Conservation (phyloP, 768 basidiomycete species). For the Boletus bicolor region DNA sequence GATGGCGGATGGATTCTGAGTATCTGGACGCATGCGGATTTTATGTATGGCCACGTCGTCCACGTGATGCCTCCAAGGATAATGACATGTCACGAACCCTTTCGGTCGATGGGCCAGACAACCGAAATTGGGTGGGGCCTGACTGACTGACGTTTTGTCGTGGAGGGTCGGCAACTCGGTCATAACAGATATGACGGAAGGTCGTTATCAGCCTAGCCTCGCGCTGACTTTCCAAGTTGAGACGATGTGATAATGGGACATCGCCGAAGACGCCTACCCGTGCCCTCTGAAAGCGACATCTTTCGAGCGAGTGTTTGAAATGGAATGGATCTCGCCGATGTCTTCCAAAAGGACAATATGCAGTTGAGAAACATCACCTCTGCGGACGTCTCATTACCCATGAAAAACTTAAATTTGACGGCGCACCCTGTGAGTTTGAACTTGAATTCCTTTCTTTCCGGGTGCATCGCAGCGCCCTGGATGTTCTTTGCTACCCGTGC, state of each 20-base stretch:
- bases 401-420: neutral
- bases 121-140: neutral
- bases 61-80: slow-evolving; percentile 14
- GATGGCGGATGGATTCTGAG: neutral
- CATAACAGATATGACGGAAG: neutral
- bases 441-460: neutral
- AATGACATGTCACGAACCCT: neutral
- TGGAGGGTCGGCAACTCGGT: neutral
- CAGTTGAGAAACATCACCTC: neutral
- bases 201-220: neutral
- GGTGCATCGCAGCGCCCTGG: neutral
- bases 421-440: neutral
- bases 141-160: neutral
- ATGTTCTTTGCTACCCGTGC: neutral
- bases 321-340: neutral
- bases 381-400: neutral
- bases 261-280: neutral
- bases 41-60: slow-evolving; percentile 13
- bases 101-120: neutral
- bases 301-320: neutral
- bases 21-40: neutral
- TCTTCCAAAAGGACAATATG: neutral
- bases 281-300: neutral
- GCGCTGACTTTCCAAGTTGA: neutral
- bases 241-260: neutral